Evolutionary conservation across 1,284 basidiomycete genomes (phyloP), one percentile per base, ranked within the genome.

Genomic region (Cryptococcus hybrid): DNA sequence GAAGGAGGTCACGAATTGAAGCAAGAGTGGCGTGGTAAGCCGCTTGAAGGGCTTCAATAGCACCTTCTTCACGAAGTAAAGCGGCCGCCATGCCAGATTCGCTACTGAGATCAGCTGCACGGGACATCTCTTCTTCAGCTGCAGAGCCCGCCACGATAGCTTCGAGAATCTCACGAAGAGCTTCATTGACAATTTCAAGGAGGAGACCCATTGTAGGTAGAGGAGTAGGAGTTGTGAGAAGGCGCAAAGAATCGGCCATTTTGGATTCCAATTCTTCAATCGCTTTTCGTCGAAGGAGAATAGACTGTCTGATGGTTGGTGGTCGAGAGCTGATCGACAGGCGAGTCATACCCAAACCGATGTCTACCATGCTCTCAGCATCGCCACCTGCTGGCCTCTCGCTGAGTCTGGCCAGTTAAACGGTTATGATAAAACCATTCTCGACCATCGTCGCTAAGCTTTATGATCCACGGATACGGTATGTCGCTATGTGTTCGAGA

Each of bases 371-470:
- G 38, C 54, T 58, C 3, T 53, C 42, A 18, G 55, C 56, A 24
- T 62, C 59, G 5, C 43, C 49, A 18, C 54, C 54, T 1, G 49
- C 12, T 3, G 69, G 73, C 6, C 62, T 60, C 66, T 53, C 87
- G 86, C 39, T 84, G 78, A 1, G 84, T 85, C 59, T 85, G 80
- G 24, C 88, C 87, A 55, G 87, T 88, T 13, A 82, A 69, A 63
- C 83, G 85, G 80, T 94, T 92, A 72, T 83, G 77, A 74, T 90
- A 93, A 73, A 85, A 90, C 74, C 88, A 89, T 1, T 86, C 84
- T 73, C 85, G 80, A n/a, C 90, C 90, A 68, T 94, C 91, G 67
- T 92, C 89, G 24, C 87, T 87, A 50, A 91, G 80, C 51, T 86
- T 85, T 62, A 84, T 84, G 18, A 86, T 78, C 92, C 92, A 94